Evolutionary conservation across 1,284 basidiomycete genomes (phyloP).

Genomic region (Blastosporella zonata): DNA sequence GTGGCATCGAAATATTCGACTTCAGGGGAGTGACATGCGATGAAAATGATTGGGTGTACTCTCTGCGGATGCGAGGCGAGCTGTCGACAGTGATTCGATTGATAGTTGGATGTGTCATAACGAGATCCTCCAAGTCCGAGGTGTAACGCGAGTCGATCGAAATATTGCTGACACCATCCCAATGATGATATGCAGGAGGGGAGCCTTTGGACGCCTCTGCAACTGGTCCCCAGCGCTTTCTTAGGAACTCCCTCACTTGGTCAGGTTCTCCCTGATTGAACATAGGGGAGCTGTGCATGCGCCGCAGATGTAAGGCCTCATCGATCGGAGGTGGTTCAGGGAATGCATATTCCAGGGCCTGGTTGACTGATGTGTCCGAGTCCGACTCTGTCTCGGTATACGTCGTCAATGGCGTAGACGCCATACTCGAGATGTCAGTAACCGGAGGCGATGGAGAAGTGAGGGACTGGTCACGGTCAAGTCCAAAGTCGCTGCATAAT

Average conservation of each 20-base stretch:
- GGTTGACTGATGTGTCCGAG: constrained; percentile 29
- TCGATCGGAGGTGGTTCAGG: constrained; percentile 40
- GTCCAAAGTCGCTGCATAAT: constrained; percentile 33
- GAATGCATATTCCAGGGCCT: constrained; percentile 36
- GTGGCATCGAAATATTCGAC: background rate
- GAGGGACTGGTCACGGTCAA: constrained; percentile 19
- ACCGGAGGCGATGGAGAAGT: constrained; percentile 11
- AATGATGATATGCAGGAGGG: constrained; percentile 1
- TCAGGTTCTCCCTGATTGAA: constrained; percentile 27
- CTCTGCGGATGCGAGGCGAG: background rate
- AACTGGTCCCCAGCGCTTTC: constrained; percentile 12
- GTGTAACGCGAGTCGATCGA: constrained; percentile 3
- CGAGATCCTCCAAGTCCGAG: constrained; percentile 4
- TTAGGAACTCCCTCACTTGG: constrained; percentile 16
- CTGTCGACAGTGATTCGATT: background rate
- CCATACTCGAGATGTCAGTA: constrained; percentile 14
- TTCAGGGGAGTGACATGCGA: background rate
- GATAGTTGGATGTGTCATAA: background rate
- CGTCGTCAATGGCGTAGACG: constrained; percentile 25
- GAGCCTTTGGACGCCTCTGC: background rate
- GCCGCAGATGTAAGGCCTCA: constrained; percentile 32
- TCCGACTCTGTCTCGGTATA: constrained; percentile 32
- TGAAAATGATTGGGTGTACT: background rate
- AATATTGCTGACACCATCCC: constrained; percentile 2
- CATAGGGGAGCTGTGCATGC: constrained; percentile 42